Evolutionary conservation across 2,329 filamentous ascomycete species (phyloP).

Genomic region (Botrytis cinerea): DNA sequence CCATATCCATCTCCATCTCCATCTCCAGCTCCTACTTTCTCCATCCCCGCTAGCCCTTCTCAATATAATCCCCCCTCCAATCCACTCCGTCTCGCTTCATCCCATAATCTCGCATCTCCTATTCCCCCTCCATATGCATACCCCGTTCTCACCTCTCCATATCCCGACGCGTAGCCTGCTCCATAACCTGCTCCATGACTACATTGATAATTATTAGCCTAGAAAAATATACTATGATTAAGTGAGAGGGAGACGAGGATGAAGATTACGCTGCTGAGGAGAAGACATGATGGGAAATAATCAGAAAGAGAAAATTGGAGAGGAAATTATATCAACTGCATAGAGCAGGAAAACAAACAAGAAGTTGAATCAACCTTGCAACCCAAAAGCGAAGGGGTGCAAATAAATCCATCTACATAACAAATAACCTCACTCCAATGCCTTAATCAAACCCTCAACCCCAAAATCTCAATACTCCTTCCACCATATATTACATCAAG

Average conservation of each 20-base stretch:
- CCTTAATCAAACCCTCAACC: neutral
- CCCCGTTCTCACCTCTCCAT: neutral
- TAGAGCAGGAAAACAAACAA: neutral
- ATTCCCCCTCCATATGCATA: neutral
- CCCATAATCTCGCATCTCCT: conserved; percentile 3
- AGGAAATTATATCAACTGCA: neutral
- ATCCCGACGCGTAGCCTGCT: neutral
- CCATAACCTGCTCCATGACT: neutral
- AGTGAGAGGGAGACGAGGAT: neutral
- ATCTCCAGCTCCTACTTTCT: neutral
- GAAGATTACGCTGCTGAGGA: too few relatives aligned
- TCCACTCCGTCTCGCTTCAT: neutral
- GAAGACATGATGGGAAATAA: too few relatives aligned
- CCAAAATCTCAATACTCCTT: neutral
- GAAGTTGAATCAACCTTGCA: neutral
- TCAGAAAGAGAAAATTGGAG: neutral
- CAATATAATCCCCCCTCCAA: neutral
- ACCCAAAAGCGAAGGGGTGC: neutral
- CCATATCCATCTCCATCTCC: neutral
- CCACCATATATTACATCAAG: too few relatives aligned
- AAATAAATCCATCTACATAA: neutral
- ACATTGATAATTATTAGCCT: neutral
- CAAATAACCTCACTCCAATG: neutral
- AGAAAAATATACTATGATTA: accelerated
- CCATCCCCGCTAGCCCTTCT: neutral